phyloP scores from a whole-genome alignment of 805 yeast species.

The Cyberlindnera samutprakarnensis region DNA sequence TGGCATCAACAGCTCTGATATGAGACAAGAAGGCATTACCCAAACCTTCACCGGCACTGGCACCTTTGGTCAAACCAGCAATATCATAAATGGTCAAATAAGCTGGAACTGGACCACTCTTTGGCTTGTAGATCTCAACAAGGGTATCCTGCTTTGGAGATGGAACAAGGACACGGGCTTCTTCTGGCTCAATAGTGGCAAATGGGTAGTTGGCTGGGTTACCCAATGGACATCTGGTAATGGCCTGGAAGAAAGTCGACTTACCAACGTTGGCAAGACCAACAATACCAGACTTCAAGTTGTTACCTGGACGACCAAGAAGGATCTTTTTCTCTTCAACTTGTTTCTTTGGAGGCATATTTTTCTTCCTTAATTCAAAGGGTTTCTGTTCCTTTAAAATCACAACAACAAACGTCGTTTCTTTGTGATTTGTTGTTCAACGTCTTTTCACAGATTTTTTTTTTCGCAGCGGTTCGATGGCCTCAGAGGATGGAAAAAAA shows the following conservation, averaged over 20 bases:
- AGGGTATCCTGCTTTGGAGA: conserved; percentile 80
- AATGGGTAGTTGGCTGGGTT: conserved; percentile 97
- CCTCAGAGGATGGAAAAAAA: too few relatives aligned
- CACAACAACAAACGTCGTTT: too few relatives aligned
- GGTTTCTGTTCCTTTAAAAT: too few relatives aligned
- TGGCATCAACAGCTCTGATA: conserved; percentile 96
- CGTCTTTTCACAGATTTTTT: too few relatives aligned
- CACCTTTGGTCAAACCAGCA: conserved; percentile 97
- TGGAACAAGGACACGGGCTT: conserved; percentile 92
- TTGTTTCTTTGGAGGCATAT: conserved; percentile 69
- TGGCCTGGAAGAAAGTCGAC: conserved; percentile 95
- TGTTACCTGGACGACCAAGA: conserved; percentile 79
- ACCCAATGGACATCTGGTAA: conserved; percentile 87
- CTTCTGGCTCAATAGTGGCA: conserved; percentile 98
- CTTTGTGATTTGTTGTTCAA: too few relatives aligned
- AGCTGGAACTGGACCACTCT: conserved; percentile 86
- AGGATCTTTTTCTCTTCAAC: conserved; percentile 65
- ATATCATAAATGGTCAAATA: conserved; percentile 90
- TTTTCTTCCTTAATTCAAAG: too few relatives aligned
- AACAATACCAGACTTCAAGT: conserved; percentile 79
- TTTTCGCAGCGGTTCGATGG: too few relatives aligned
- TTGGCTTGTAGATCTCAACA: conserved; percentile 69
- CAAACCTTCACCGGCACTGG: conserved; percentile 93
- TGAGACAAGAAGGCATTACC: conserved; percentile 97
- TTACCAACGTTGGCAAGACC: conserved; percentile 95